A percentile compares a stretch with the other conserved stretches of the same genome.
phyloP scores from a whole-genome alignment of 2,329 filamentous ascomycete species.

The Talaromyces albobiverticillius region DNA sequence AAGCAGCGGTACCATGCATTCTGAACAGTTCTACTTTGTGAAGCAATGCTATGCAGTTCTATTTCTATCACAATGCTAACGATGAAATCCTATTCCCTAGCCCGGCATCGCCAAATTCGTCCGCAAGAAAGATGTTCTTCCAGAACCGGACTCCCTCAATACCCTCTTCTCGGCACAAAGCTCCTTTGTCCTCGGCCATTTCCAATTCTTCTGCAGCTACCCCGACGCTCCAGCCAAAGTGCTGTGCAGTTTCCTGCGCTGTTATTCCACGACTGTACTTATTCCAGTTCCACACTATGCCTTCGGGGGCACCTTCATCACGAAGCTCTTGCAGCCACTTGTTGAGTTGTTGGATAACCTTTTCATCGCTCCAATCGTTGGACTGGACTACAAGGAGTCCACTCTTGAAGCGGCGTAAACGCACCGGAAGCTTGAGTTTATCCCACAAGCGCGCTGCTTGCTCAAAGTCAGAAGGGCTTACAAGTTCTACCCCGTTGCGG shows the following conservation, averaged over 20 bases:
- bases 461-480: slow-evolving; percentile 87
- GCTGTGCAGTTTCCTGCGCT: slow-evolving; percentile 81
- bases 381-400: slow-evolving; percentile 93
- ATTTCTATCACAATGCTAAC: slow-evolving; percentile 6
- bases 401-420: slow-evolving; percentile 83
- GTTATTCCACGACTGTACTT: slow-evolving; percentile 81
- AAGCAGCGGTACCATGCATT: too few relatives aligned
- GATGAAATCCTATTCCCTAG: slow-evolving; percentile 9
- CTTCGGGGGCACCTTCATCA: slow-evolving; percentile 60
- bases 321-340: slow-evolving; percentile 76
- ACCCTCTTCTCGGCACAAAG: slow-evolving; percentile 84
- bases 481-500: slow-evolving; percentile 87
- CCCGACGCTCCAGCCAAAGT: slow-evolving; percentile 95
- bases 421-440: slow-evolving; percentile 77
- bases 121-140: slow-evolving; percentile 59
- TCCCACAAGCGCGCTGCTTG: slow-evolving; percentile 89
- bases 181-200: slow-evolving; percentile 91
- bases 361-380: slow-evolving; percentile 83
- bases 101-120: neutral
- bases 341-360: slow-evolving; percentile 73
- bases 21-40: neutral
- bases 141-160: slow-evolving; percentile 91
- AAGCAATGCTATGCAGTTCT: neutral
- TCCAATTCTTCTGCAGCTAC: slow-evolving; percentile 93
- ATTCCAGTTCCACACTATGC: slow-evolving; percentile 71